Evolutionary conservation across 1,284 basidiomycete genomes (phyloP), one percentile per base, ranked within the genome.

Genomic region (Chondrostereum purpureum): DNA sequence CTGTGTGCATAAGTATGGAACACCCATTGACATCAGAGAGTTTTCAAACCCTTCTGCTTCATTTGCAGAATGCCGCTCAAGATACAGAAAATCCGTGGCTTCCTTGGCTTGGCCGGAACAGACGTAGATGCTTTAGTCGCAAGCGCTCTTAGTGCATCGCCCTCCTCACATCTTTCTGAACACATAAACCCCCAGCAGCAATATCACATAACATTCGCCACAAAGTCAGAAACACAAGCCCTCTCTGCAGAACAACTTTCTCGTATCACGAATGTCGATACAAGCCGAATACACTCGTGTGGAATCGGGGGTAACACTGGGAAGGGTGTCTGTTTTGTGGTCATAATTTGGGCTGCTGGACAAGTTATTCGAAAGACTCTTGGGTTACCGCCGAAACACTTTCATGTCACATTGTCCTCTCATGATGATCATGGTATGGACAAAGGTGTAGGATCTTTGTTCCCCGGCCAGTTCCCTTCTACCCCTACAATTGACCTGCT

Each of bases 301-400:
- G 74, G 74, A 3, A 46, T 73, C 5, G 73, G 73, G 11, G 69
- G 67, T 19, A 59, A 59, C 42, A 43, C 50, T 4, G 47, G 55
- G n/a, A 40, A 53, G 20, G 60, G 61, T 0, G 63, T 72, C 1
- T 63, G 66, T 48, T 80, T 73, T 54, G 63, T 74, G 11, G 69
- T 76, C 6, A 60, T 78, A n/a, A 62, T 80, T 2, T 80, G 77
- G 75, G 73, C 73, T 35, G 67, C 69, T 10, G 77, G 72, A 4
- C 73, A 80, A 50, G 62, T 63, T 17, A 55, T 73, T 23, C 69
- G 78, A 1, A 74, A 69, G 52, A 61, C 63, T 21, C 57, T 71
- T 8, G 73, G 73, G 2, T 63, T 80, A 8, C 62, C 66, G 22
- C 65, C 69, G 2, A 77, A 75, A 53, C 63, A 77, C 19, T 80